A percentile compares a stretch with the other conserved stretches of the same genome.
Conservation (phyloP, 2,329 filamentous ascomycete species). For the Phialophora verrucosa region DNA sequence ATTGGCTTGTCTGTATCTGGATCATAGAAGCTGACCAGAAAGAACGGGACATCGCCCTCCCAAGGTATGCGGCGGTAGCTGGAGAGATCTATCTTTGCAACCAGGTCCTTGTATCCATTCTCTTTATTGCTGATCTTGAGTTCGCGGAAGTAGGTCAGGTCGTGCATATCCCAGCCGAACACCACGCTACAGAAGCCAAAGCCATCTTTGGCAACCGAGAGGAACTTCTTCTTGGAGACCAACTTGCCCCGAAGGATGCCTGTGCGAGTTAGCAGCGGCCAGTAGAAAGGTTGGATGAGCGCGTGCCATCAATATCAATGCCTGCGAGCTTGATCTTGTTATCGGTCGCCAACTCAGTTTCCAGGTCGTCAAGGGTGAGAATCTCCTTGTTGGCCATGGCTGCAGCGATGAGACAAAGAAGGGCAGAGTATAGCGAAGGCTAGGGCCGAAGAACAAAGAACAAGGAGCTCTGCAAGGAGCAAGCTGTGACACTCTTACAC, state of each 20-base stretch:
- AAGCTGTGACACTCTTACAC: constrained; percentile 7
- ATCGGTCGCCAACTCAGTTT: constrained; percentile 71
- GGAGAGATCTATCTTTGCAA: constrained; percentile 78
- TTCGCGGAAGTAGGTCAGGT: constrained; percentile 84
- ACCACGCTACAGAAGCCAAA: constrained; percentile 95
- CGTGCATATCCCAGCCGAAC: constrained; percentile 98
- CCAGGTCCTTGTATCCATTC: constrained; percentile 85
- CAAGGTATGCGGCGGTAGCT: constrained; percentile 86
- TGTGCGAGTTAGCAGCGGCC: constrained; percentile 24
- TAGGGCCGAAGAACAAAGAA: constrained; percentile 4
- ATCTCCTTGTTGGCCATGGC: constrained; percentile 29
- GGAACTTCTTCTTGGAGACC: constrained; percentile 90
- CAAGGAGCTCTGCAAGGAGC: neutral
- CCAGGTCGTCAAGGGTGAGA: constrained; percentile 70
- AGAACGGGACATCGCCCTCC: constrained; percentile 86
- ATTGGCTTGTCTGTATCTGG: constrained; percentile 75
- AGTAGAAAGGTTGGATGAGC: neutral
- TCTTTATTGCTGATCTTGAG: constrained; percentile 86
- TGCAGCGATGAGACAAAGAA: constrained; percentile 6
- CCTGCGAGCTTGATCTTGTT: constrained; percentile 85
- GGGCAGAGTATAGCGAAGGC: neutral
- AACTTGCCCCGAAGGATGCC: constrained; percentile 81
- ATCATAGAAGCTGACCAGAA: constrained; percentile 81
- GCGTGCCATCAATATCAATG: constrained; percentile 76
- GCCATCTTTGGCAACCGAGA: constrained; percentile 77